Evolutionary conservation across 2,329 filamentous ascomycete species (phyloP).

Genomic region (Penicillium freii): DNA sequence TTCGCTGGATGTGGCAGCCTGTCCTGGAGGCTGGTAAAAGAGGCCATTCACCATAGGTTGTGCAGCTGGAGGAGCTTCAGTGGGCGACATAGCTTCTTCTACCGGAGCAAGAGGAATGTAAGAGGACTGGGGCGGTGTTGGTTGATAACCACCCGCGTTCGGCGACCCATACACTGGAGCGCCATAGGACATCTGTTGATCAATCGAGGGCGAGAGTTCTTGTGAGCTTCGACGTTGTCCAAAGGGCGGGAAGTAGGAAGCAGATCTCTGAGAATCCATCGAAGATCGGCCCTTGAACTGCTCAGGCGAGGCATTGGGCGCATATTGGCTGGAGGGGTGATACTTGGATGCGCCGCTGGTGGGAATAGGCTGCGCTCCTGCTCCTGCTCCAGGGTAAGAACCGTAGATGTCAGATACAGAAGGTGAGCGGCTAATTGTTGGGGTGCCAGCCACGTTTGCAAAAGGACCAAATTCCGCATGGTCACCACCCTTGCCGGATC

Average conservation of each 20-base stretch:
- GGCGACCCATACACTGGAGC: constrained; percentile 35
- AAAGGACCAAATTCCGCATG: constrained; percentile 70
- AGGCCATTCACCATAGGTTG: constrained; percentile 28
- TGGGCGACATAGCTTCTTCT: constrained; percentile 36
- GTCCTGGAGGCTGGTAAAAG: constrained; percentile 24
- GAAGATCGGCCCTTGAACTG: constrained; percentile 51
- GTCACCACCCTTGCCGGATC: constrained; percentile 56
- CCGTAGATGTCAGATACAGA: constrained; percentile 76
- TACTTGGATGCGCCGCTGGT: constrained; percentile 42
- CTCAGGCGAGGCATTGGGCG: constrained; percentile 53
- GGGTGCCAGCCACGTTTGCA: constrained; percentile 72
- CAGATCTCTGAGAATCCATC: constrained; percentile 47
- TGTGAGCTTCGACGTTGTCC: constrained; percentile 39
- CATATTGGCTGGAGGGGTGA: constrained; percentile 45
- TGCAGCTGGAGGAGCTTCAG: constrained; percentile 19
- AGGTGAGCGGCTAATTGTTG: constrained; percentile 70
- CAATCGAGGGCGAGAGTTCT: constrained; percentile 36
- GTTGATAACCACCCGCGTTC: constrained; percentile 33
- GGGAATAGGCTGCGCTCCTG: constrained; percentile 34
- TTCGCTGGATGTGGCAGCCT: constrained; percentile 6
- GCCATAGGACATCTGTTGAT: constrained; percentile 34
- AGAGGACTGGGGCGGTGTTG: constrained; percentile 39
- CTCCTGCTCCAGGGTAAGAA: constrained; percentile 46
- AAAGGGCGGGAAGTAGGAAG: constrained; percentile 35
- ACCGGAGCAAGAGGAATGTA: constrained; percentile 43